Evolutionary conservation across 495 filamentous ascomycete genomes (phyloP).

Genomic region (Poronia punctata): DNA sequence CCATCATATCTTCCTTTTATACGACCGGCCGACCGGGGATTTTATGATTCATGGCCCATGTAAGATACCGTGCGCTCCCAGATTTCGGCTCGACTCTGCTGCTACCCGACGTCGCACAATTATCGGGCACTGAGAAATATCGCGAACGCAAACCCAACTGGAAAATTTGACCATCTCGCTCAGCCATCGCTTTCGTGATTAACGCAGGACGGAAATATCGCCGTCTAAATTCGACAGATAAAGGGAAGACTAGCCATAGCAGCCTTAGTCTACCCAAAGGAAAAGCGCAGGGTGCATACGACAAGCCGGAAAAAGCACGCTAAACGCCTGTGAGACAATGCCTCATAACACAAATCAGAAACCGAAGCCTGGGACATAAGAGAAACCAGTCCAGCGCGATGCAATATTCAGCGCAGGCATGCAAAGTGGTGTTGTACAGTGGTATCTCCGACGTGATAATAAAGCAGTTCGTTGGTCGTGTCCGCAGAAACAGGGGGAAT

Average conservation of each 20-base stretch:
- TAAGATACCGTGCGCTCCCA: constrained; percentile 19
- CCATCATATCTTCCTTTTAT: neutral
- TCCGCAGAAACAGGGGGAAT: constrained; percentile 19
- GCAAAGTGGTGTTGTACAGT: constrained; percentile 32
- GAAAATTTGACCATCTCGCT: constrained; percentile 10
- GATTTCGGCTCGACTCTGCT: constrained; percentile 15
- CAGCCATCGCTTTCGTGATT: no score
- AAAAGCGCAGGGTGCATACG: no score
- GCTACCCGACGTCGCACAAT: constrained; percentile 21
- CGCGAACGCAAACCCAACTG: constrained; percentile 14
- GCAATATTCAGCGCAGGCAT: constrained; percentile 16
- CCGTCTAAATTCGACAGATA: constrained; percentile 4
- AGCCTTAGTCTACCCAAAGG: neutral
- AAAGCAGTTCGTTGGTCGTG: constrained; percentile 16
- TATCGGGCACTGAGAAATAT: constrained; percentile 13
- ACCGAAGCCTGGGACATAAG: constrained; percentile 1
- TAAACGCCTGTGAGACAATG: constrained; percentile 9
- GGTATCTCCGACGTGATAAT: constrained; percentile 26
- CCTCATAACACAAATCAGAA: no score
- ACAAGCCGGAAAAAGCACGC: constrained; percentile 12
- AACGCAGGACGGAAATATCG: constrained; percentile 7
- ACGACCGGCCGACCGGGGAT: neutral
- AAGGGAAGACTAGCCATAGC: neutral
- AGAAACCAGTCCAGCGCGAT: constrained; percentile 6
- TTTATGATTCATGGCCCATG: constrained; percentile 9